Evolutionary conservation across 345 rosid species (phyloP).

Genomic region (Lagerstroemia speciosa): DNA sequence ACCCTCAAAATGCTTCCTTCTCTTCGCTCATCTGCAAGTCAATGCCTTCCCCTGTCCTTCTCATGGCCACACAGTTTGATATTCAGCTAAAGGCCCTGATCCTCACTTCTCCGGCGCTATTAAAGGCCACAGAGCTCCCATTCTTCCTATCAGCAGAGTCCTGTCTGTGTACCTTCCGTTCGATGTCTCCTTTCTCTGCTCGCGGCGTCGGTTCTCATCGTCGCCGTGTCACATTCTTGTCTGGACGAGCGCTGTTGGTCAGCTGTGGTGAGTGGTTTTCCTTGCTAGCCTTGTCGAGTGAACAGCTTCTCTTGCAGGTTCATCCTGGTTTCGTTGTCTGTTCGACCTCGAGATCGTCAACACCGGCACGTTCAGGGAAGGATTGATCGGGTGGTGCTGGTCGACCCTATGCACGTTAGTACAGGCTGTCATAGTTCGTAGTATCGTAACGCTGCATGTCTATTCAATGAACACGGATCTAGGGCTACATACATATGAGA

Average conservation of each 20-base stretch:
- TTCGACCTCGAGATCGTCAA: slow-evolving; percentile 12
- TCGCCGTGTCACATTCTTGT: no score
- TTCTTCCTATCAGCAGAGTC: neutral
- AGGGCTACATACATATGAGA: no score
- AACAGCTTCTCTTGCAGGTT: slow-evolving; percentile 9
- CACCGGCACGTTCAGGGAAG: no score
- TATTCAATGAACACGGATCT: no score
- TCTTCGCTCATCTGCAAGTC: slow-evolving; percentile 3
- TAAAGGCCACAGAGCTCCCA: neutral
- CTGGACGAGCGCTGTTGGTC: no score
- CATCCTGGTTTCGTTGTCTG: slow-evolving; percentile 22
- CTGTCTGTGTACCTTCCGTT: neutral
- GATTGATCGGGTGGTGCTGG: neutral
- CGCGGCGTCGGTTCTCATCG: neutral
- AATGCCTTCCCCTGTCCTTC: slow-evolving; percentile 4
- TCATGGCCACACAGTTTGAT: neutral
- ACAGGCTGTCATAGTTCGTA: no score
- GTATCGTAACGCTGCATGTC: no score
- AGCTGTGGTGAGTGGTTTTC: slow-evolving; percentile 14
- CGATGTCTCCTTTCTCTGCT: neutral
- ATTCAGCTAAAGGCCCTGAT: neutral
- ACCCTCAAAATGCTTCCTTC: neutral
- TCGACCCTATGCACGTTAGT: no score
- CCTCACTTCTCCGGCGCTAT: neutral
- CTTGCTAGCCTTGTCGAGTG: slow-evolving; percentile 15